A percentile compares a stretch with the other conserved stretches of the same genome.
These are phyloP conservation scores for Infundibulicybe gibba DNA, from an alignment of 768 basidiomycete genomes.

Conservation along the genomic window DNA sequence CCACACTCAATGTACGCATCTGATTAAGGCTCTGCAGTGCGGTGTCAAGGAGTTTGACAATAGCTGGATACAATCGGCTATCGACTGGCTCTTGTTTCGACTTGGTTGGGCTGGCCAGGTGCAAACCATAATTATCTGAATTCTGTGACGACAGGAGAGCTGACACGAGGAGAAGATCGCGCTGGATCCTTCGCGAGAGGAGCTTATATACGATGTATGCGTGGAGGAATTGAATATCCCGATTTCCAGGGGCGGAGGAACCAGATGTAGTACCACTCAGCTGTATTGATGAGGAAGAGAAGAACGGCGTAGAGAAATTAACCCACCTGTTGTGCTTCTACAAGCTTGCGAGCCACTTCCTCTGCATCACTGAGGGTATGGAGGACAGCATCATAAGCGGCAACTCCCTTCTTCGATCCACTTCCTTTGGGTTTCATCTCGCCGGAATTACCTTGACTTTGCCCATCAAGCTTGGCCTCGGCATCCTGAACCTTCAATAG, in stretches of 20 bases:
- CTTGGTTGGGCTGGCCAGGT: slow-evolving; percentile 17
- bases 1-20: slow-evolving; percentile 78
- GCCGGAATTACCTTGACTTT: slow-evolving; percentile 22
- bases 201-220: slow-evolving; percentile 87
- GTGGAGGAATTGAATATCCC: slow-evolving; percentile 83
- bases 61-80: slow-evolving; percentile 73
- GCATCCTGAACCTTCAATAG: slow-evolving; percentile 81
- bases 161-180: slow-evolving; percentile 78
- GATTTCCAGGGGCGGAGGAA: slow-evolving; percentile 38
- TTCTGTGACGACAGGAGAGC: slow-evolving; percentile 47
- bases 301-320: slow-evolving; percentile 1
- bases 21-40: slow-evolving; percentile 82
- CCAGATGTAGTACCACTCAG: slow-evolving; percentile 37
- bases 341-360: slow-evolving; percentile 72
- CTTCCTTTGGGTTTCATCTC: slow-evolving; percentile 22
- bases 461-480: slow-evolving; percentile 50
- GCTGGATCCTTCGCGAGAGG: slow-evolving; percentile 81
- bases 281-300: slow-evolving; percentile 15
- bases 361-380: slow-evolving; percentile 88
- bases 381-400: slow-evolving; percentile 84
- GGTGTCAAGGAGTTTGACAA: slow-evolving; percentile 87
- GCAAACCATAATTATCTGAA: slow-evolving; percentile 16
- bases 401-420: slow-evolving; percentile 71
- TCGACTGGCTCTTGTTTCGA: slow-evolving; percentile 49
- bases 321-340: slow-evolving; percentile 79